Conservation (phyloP, 164 flowering plant genomes). For the Aristolochia californica region DNA sequence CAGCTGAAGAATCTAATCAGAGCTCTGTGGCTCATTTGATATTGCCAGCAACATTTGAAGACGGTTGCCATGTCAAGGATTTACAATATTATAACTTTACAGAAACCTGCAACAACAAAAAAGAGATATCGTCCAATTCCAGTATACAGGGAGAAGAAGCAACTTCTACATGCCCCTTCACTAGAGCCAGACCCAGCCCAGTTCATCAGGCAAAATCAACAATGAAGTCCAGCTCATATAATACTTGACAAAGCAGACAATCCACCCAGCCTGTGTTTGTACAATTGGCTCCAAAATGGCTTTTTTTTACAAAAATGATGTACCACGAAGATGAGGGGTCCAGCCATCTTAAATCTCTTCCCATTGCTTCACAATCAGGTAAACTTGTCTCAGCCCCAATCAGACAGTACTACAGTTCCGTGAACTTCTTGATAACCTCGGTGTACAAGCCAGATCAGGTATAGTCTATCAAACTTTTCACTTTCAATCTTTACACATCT, state of each 20-base stretch:
- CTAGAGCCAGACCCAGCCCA: not conserved
- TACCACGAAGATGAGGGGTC: slow-evolving; percentile 26
- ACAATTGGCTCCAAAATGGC: slow-evolving; percentile 16
- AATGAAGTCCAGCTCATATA: not conserved
- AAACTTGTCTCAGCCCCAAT: slow-evolving; percentile 6
- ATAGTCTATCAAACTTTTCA: slow-evolving; percentile 2
- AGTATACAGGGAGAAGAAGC: slow-evolving; percentile 21
- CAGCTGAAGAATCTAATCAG: not conserved
- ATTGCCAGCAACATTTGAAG: not conserved
- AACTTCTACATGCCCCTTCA: slow-evolving; percentile 13
- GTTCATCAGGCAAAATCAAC: too few relatives aligned
- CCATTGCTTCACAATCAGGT: slow-evolving; percentile 4
- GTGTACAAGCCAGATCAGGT: slow-evolving; percentile 1
- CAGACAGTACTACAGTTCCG: slow-evolving; percentile 11
- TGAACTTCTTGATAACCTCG: slow-evolving; percentile 3
- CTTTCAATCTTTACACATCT: slow-evolving; percentile 26
- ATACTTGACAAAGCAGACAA: slow-evolving; percentile 5
- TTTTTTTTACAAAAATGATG: slow-evolving; percentile 36
- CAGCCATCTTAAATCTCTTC: not conserved
- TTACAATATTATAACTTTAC: slow-evolving; percentile 36
- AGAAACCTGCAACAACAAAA: slow-evolving; percentile 23
- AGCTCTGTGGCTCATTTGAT: not conserved
- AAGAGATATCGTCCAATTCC: slow-evolving; percentile 23
- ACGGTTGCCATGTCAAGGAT: slow-evolving; percentile 3
- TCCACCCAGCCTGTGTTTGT: slow-evolving; percentile 34